Evolutionary conservation across 2,329 filamentous ascomycete species (phyloP), one percentile per base, ranked within the genome.

Genomic region (Fusarium torreyae): DNA sequence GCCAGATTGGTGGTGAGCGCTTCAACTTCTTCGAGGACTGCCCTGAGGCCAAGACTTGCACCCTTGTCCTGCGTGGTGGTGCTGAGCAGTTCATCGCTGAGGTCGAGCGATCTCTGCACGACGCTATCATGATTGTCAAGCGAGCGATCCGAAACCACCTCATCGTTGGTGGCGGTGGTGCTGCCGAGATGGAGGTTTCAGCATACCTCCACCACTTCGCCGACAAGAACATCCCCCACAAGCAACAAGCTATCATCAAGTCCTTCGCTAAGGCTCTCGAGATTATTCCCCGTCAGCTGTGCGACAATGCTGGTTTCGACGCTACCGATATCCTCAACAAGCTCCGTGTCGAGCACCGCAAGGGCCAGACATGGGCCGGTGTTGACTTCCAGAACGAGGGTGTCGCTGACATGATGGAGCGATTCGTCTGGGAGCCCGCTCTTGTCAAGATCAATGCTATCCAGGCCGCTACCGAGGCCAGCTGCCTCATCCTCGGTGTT

Each of bases 61-160:
- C 96, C 11, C 86, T 99, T 20, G 90, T 99, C 40, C 91, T 99
- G 68, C 93, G 96, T 77, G 96, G 96, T 77, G 96, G 96, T 71
- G 96, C 96, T 36, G 96, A 99, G 85, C 96, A 99, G 81, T 99
- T 99, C 84, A 99, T 99, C 75, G 96, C 96, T 61, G 96, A 99
- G 81, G 96, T 98, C 3, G 96, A 99, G 86, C 93, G 96, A 70
- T 97, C 94, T 78, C 88, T 99, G 72, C 96, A 99, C 86, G 96
- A 99, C 77, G 96, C 96, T 74, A 98, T 99, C 82, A 99, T 99
- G 96, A 97, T 99, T 77, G 96, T 99, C 78, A 98, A 98, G 89
- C 94, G 97, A 66, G 94, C 96, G 28, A 94, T 98, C 81, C 94
- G 93, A 85, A 97, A 98, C 86, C 91, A 91, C 77, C 92, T 89